A percentile compares a stretch with the other conserved stretches of the same genome.
phyloP scores from a whole-genome alignment of 2,329 filamentous ascomycete species.

The Ambrosiella xylebori region DNA sequence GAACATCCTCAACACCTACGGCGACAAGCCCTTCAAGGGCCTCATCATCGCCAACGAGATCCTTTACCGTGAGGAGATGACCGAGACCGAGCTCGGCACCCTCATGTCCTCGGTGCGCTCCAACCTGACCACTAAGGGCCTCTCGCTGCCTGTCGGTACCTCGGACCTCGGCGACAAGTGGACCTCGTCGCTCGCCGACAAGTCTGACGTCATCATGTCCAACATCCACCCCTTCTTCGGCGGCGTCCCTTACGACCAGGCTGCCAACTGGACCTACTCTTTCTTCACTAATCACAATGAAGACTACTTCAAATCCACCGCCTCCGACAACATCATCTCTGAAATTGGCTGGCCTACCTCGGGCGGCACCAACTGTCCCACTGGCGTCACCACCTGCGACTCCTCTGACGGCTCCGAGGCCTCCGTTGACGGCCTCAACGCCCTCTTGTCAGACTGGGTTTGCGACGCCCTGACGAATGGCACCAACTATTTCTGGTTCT shows the following conservation, averaged over 20 bases:
- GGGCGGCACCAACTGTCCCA: conserved; percentile 57
- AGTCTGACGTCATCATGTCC: conserved; percentile 81
- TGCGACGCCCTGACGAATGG: conserved; percentile 64
- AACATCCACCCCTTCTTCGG: conserved; percentile 96
- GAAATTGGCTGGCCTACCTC: conserved; percentile 83
- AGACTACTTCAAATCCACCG: conserved; percentile 43
- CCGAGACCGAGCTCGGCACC: conserved; percentile 40
- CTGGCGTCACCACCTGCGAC: conserved; percentile 32
- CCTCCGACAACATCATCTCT: conserved; percentile 58
- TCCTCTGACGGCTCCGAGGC: conserved; percentile 51
- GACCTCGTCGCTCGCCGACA: conserved; percentile 48
- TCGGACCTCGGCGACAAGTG: conserved; percentile 83
- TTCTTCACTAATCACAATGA: conserved; percentile 66
- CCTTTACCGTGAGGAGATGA: conserved; percentile 61
- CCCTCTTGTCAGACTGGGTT: conserved; percentile 73
- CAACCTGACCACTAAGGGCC: conserved; percentile 51
- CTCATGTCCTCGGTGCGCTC: conserved; percentile 50
- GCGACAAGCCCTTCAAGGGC: conserved; percentile 53
- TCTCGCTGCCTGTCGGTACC: conserved; percentile 64
- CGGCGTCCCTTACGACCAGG: conserved; percentile 49
- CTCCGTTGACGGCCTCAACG: conserved; percentile 63
- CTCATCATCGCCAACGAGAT: conserved; percentile 73
- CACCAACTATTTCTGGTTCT: conserved; percentile 95
- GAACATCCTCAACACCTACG: conserved; percentile 56
- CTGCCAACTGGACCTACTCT: conserved; percentile 61